Conservation (phyloP, 805 yeast genomes). For the Tetrapisispora phaffii region DNA sequence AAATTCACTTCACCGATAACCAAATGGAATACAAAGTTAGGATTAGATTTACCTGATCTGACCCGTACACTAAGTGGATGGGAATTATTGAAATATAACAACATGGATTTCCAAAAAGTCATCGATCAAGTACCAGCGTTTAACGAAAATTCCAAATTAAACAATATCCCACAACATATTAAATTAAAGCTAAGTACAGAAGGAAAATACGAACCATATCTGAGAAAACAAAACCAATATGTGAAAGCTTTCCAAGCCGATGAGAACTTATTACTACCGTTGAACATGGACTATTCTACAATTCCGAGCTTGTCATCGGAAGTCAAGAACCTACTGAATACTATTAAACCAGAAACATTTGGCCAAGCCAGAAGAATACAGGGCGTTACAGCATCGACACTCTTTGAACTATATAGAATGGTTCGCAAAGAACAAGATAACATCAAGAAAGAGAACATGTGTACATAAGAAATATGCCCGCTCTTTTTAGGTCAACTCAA, state of each 20-base stretch:
- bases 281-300: slow-evolving; percentile 48
- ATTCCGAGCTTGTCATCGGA: slow-evolving; percentile 66
- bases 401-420: slow-evolving; percentile 64
- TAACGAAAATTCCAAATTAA: slow-evolving; percentile 11
- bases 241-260: slow-evolving; percentile 75
- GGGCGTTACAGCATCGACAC: slow-evolving; percentile 90
- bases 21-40: slow-evolving; percentile 51
- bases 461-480: no score
- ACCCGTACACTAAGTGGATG: slow-evolving; percentile 53
- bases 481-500: no score
- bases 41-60: slow-evolving; percentile 42
- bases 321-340: slow-evolving; percentile 56
- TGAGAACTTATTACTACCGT: slow-evolving; percentile 66
- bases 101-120: slow-evolving; percentile 26
- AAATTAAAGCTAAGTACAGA: slow-evolving; percentile 60
- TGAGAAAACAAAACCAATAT: slow-evolving; percentile 60
- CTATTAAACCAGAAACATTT: slow-evolving; percentile 74
- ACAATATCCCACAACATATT: slow-evolving; percentile 36
- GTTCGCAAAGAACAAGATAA: slow-evolving; percentile 6
- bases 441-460: neutral
- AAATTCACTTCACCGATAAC: slow-evolving; percentile 40
- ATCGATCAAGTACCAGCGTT: slow-evolving; percentile 31
- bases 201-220: slow-evolving; percentile 73
- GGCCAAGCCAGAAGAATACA: slow-evolving; percentile 94
- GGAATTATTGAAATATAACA: slow-evolving; percentile 56